These are phyloP conservation scores for Cucurbitaria berberidis DNA, from an alignment of 2,329 filamentous ascomycete genomes.

Conservation along the genomic window DNA sequence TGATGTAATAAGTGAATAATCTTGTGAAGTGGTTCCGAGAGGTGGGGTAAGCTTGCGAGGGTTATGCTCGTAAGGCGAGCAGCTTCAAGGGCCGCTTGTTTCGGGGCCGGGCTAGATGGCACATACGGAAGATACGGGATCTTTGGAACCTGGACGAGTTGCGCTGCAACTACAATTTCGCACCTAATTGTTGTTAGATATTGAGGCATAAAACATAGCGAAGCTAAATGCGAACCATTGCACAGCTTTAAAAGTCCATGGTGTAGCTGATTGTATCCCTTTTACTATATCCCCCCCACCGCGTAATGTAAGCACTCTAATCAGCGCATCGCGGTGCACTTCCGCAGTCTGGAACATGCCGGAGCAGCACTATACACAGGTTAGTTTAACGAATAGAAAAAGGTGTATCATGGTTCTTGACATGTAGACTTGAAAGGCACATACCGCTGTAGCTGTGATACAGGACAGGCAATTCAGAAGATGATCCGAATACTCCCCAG, in stretches of 20 bases:
- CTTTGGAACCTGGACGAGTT: slow-evolving; percentile 17
- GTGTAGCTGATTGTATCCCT: slow-evolving; percentile 12
- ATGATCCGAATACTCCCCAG: slow-evolving; percentile 17
- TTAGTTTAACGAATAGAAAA: background rate
- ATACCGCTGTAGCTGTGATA: slow-evolving; percentile 30
- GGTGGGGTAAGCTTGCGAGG: slow-evolving; percentile 15
- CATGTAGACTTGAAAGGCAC: background rate
- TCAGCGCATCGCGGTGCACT: slow-evolving; percentile 26
- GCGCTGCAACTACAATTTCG: slow-evolving; percentile 27
- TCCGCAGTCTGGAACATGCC: slow-evolving; percentile 26
- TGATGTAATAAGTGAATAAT: slow-evolving; percentile 21
- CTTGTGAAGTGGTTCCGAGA: slow-evolving; percentile 13
- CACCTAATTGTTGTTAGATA: slow-evolving; percentile 19
- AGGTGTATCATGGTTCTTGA: background rate
- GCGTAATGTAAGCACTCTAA: slow-evolving; percentile 19
- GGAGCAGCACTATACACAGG: slow-evolving; percentile 10
- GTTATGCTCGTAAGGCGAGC: slow-evolving; percentile 13
- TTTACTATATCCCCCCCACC: slow-evolving; percentile 23
- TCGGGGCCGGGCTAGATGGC: slow-evolving; percentile 7
- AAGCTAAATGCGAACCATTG: slow-evolving; percentile 19
- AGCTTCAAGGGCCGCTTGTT: slow-evolving; percentile 8
- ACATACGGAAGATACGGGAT: slow-evolving; percentile 16
- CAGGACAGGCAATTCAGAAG: slow-evolving; percentile 22
- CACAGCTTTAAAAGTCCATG: slow-evolving; percentile 22
- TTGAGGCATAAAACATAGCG: background rate